These are phyloP conservation scores for Trametes elegans DNA, from an alignment of 768 basidiomycete genomes.

Conservation along the genomic window DNA sequence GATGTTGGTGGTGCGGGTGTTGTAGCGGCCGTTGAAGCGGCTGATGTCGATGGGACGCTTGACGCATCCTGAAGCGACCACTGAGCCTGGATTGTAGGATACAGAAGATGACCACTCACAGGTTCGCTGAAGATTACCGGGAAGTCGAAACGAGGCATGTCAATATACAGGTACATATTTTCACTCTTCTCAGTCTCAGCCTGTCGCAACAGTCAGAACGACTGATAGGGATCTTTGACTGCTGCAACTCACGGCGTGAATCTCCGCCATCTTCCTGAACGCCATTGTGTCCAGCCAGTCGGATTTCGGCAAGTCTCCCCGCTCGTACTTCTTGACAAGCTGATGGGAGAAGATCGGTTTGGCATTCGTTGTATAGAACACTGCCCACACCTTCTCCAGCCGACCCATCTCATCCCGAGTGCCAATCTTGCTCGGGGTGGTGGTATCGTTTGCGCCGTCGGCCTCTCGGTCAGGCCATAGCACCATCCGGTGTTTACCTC, in stretches of 20 bases:
- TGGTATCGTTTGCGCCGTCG: slow-evolving; percentile 76
- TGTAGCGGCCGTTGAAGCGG: slow-evolving; percentile 38
- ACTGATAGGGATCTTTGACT: neutral
- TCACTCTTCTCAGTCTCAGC: slow-evolving; percentile 90
- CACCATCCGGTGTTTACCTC: slow-evolving; percentile 87
- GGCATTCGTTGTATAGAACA: neutral
- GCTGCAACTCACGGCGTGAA: slow-evolving; percentile 69
- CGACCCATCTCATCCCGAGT: slow-evolving; percentile 91
- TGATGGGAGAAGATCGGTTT: slow-evolving; percentile 26
- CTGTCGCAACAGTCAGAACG: slow-evolving; percentile 37
- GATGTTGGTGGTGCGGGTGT: slow-evolving; percentile 43
- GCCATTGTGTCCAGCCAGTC: slow-evolving; percentile 96
- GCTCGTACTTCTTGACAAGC: slow-evolving; percentile 94
- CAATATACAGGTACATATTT: slow-evolving; percentile 94
- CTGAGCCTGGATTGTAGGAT: too few relatives aligned
- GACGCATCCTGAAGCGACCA: slow-evolving; percentile 41
- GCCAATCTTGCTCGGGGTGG: slow-evolving; percentile 85
- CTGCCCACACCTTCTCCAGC: slow-evolving; percentile 72
- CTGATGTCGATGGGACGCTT: slow-evolving; percentile 40
- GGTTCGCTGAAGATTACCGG: slow-evolving; percentile 95
- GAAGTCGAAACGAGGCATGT: slow-evolving; percentile 95
- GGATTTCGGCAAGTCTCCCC: slow-evolving; percentile 88
- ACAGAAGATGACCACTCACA: slow-evolving; percentile 39
- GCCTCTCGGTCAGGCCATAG: slow-evolving; percentile 85
- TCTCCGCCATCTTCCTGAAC: slow-evolving; percentile 93